These are phyloP conservation scores for Eimeria necatrix DNA, from an alignment of 169 alveolate species.

Conservation along the genomic window DNA sequence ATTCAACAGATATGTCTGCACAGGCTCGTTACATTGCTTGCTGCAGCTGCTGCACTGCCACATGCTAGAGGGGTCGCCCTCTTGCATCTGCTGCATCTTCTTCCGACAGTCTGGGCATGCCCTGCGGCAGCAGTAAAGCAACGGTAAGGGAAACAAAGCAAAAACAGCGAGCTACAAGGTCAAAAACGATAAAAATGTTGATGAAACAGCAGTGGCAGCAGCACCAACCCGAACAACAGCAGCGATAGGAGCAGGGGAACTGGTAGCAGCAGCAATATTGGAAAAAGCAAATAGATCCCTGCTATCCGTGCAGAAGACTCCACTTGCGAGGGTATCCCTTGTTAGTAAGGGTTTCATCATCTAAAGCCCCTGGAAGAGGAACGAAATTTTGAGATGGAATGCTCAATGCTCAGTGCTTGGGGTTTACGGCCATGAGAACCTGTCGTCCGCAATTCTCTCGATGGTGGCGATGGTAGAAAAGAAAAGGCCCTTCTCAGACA, in stretches of 20 bases:
- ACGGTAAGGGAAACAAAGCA: not conserved
- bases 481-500: conserved; percentile 62
- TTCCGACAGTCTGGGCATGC: conserved; percentile 73
- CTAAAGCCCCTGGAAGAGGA: too few species aligned
- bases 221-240: not conserved
- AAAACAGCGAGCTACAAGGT: too few species aligned
- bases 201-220: not conserved
- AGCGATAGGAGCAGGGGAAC: not conserved
- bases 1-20: conserved; percentile 46
- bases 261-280: not conserved
- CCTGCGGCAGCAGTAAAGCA: conserved; percentile 19
- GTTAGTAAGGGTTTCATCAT: not conserved
- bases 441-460: conserved; percentile 41
- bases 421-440: conserved; percentile 67
- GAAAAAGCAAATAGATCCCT: not conserved
- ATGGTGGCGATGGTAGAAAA: conserved; percentile 4
- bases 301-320: too few species aligned
- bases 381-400: not conserved
- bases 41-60: conserved; percentile 58
- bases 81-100: conserved; percentile 58
- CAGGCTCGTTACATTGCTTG: conserved; percentile 46
- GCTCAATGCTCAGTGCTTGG: not conserved
- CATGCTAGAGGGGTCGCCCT: not conserved
- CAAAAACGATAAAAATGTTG: too few species aligned
- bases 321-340: too few species aligned